A percentile compares a stretch with the other conserved stretches of the same genome.
phyloP scores from a whole-genome alignment of 2,329 filamentous ascomycete genomes.

The Ampelomyces quisqualis region DNA sequence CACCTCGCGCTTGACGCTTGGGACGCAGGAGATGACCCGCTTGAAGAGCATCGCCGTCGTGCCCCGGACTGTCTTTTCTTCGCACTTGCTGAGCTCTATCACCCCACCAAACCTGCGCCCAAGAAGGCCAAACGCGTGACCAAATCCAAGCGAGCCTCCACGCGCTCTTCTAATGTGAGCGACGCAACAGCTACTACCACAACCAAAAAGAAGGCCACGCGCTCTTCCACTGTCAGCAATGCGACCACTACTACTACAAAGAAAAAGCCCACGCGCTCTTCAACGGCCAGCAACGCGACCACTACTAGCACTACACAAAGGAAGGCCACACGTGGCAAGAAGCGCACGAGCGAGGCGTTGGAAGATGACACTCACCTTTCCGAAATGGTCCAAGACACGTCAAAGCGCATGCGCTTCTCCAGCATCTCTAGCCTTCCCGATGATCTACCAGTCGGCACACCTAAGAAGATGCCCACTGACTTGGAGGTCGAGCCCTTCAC shows the following conservation, averaged over 20 bases:
- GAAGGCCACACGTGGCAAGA: slow-evolving; percentile 17
- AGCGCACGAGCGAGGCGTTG: slow-evolving; percentile 20
- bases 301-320: slow-evolving; percentile 1
- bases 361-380: slow-evolving; percentile 6
- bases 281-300: slow-evolving; percentile 10
- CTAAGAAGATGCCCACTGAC: slow-evolving; percentile 18
- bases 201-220: slow-evolving; percentile 17
- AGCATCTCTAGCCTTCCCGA: slow-evolving; percentile 23
- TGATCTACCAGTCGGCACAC: slow-evolving; percentile 3
- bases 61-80: slow-evolving; percentile 84
- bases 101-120: slow-evolving; percentile 24
- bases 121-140: slow-evolving; percentile 34
- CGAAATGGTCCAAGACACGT: background rate
- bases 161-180: slow-evolving; percentile 20
- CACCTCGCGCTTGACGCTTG: slow-evolving; percentile 87
- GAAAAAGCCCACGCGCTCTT: background rate
- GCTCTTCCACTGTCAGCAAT: slow-evolving; percentile 18
- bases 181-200: slow-evolving; percentile 11
- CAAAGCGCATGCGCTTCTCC: slow-evolving; percentile 2
- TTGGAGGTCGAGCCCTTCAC: slow-evolving; percentile 1
- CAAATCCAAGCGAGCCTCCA: slow-evolving; percentile 27
- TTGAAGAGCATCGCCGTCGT: slow-evolving; percentile 83
- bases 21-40: slow-evolving; percentile 88
- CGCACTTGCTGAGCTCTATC: slow-evolving; percentile 61
- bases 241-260: background rate